These are phyloP conservation scores for Penicillium sp. DNA, from an alignment of 2,329 filamentous ascomycete genomes.

Conservation along the genomic window DNA sequence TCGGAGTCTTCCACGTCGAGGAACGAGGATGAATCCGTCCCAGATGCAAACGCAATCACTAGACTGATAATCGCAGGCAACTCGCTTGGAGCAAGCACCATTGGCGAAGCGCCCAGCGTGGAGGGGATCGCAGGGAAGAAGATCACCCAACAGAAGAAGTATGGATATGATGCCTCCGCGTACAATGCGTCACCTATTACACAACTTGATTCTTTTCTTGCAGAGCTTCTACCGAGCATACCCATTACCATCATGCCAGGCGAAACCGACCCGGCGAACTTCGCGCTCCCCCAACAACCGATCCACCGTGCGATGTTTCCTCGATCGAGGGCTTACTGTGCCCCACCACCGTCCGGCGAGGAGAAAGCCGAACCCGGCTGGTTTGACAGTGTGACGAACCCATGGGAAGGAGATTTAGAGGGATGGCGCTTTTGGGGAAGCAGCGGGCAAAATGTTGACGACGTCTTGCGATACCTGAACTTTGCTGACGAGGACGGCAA, in stretches of 20 bases:
- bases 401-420: constrained; percentile 87
- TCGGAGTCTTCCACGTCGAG: constrained; percentile 60
- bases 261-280: constrained; percentile 82
- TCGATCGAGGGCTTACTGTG: constrained; percentile 68
- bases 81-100: constrained; percentile 64
- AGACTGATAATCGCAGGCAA: constrained; percentile 91
- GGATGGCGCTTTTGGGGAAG: constrained; percentile 88
- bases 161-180: constrained; percentile 86
- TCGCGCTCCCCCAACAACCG: constrained; percentile 87
- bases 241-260: constrained; percentile 90
- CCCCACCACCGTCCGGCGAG: constrained; percentile 40
- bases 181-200: constrained; percentile 88
- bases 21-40: constrained; percentile 56
- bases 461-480: constrained; percentile 89
- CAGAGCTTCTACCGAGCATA: constrained; percentile 79
- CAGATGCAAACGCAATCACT: constrained; percentile 64
- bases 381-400: constrained; percentile 90
- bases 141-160: constrained; percentile 72
- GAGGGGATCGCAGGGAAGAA: constrained; percentile 37
- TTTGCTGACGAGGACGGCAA: constrained; percentile 37
- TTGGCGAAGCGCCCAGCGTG: constrained; percentile 31
- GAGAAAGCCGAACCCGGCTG: constrained; percentile 63
- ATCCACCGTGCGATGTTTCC: constrained; percentile 94
- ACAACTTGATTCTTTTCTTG: constrained; percentile 81
- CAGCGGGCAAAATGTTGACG: constrained; percentile 90